Percentiles rank a stretch among this genome's conserved stretches.
Conservation (phyloP, 2,329 filamentous ascomycete species). For the Lasiodiplodia sp. region DNA sequence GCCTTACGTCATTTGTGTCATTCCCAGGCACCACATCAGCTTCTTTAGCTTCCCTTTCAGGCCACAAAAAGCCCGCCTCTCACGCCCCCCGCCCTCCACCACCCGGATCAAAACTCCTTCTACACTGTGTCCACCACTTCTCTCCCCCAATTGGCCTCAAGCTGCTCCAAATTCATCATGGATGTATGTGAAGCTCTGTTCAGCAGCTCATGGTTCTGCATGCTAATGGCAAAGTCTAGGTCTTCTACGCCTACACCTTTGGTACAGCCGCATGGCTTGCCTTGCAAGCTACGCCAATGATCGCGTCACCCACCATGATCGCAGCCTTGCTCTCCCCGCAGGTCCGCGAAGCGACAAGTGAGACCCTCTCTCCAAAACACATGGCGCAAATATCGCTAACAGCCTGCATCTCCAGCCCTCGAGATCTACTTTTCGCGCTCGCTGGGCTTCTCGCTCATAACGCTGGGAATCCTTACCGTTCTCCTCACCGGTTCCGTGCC, state of each 20-base stretch:
- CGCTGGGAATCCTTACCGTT: constrained; percentile 69
- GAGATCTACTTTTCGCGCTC: constrained; percentile 78
- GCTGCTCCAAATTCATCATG: constrained; percentile 1
- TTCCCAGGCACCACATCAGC: not conserved
- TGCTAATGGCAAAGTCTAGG: constrained; percentile 37
- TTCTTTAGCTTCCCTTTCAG: constrained; percentile 1
- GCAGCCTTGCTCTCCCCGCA: constrained; percentile 66
- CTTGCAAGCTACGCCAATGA: constrained; percentile 59
- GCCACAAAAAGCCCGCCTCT: not conserved
- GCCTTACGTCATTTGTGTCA: constrained; percentile 10
- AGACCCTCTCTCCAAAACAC: constrained; percentile 31
- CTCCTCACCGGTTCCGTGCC: constrained; percentile 76
- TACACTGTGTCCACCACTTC: not conserved
- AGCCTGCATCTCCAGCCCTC: constrained; percentile 54
- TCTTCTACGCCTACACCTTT: constrained; percentile 54
- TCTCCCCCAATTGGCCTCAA: not conserved
- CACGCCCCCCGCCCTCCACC: not conserved
- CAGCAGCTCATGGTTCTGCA: not conserved
- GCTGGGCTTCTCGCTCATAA: constrained; percentile 71
- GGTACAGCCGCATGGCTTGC: constrained; percentile 53
- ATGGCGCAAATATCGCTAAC: not conserved
- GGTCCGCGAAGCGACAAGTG: constrained; percentile 62
- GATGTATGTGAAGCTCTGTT: constrained; percentile 10
- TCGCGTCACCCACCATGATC: constrained; percentile 67
- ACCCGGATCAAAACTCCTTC: not conserved